Percentiles rank a stretch among this genome's conserved stretches.
Evolutionary conservation across 2,329 filamentous ascomycete species (phyloP).

Genomic region (Aaosphaeria arxii): DNA sequence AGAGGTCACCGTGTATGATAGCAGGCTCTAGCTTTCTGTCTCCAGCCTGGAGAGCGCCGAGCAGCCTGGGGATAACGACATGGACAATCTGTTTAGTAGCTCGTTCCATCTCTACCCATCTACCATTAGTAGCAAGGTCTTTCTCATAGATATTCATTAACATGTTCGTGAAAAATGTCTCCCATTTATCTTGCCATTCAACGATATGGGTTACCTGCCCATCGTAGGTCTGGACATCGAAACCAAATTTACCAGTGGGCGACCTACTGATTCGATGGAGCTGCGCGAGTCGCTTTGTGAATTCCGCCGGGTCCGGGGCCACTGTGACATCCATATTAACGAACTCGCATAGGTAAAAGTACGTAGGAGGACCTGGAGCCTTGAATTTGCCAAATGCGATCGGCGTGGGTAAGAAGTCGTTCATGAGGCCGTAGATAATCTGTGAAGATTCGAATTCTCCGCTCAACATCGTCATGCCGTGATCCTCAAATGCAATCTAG

Average conservation of each 20-base stretch:
- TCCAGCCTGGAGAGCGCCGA: conserved; percentile 2
- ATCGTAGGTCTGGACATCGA: conserved; percentile 21
- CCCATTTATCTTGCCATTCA: background rate
- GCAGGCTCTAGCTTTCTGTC: conserved; percentile 20
- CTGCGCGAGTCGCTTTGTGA: conserved; percentile 10
- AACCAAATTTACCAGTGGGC: conserved; percentile 27
- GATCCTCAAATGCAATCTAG: too few species aligned
- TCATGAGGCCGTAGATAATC: background rate
- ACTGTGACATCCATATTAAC: conserved; percentile 9
- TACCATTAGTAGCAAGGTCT: background rate
- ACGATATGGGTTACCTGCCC: conserved; percentile 2
- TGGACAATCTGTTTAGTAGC: background rate
- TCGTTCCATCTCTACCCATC: background rate
- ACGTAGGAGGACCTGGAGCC: background rate
- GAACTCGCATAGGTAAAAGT: conserved; percentile 13
- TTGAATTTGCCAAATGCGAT: background rate
- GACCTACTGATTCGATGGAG: conserved; percentile 18
- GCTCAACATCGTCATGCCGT: too few species aligned
- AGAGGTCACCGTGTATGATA: conserved; percentile 43
- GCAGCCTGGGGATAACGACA: background rate
- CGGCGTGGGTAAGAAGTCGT: background rate
- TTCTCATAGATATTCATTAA: background rate
- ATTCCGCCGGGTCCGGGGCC: background rate
- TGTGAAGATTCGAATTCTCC: background rate
- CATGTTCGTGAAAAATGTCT: background rate